Evolutionary conservation across 208 protist species (phyloP).

Genomic region (Crithidia expoeki): DNA sequence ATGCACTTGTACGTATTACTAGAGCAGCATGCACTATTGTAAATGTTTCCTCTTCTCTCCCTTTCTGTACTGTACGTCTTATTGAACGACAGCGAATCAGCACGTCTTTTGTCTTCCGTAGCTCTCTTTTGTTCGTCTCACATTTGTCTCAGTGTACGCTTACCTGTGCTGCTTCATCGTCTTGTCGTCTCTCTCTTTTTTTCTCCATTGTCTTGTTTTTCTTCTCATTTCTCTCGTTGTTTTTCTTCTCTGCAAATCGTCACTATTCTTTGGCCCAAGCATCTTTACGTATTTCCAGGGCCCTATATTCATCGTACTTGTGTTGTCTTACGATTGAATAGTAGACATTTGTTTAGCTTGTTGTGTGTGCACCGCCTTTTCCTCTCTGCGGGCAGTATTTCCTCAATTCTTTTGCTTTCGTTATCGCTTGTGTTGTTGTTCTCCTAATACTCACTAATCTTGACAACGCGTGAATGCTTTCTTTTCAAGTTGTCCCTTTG

Average conservation of each 20-base stretch:
- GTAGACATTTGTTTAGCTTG: background rate
- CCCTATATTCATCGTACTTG: too few relatives aligned
- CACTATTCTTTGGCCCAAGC: background rate
- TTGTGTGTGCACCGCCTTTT: background rate
- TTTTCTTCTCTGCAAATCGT: constrained; percentile 2
- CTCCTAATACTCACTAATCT: background rate
- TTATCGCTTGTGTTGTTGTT: background rate
- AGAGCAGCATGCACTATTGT: too few relatives aligned
- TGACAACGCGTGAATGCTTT: background rate
- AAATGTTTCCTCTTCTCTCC: too few relatives aligned
- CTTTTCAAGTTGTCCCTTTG: background rate
- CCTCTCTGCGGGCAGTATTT: background rate
- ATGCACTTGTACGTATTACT: too few relatives aligned
- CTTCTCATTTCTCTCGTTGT: background rate
- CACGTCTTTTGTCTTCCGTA: too few relatives aligned
- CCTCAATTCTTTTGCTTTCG: background rate
- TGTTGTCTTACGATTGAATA: too few relatives aligned
- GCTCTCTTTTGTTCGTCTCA: background rate
- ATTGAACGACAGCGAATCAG: too few relatives aligned
- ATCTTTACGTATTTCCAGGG: too few relatives aligned
- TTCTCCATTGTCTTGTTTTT: background rate
- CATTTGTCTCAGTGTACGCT: background rate
- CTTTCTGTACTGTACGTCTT: too few relatives aligned
- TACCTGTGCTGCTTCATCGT: background rate
- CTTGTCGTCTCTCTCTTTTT: background rate